Percentiles rank a stretch among this genome's conserved stretches.
Conservation (phyloP, 73 alveolate genomes). For the Paramecium sonneborni region DNA sequence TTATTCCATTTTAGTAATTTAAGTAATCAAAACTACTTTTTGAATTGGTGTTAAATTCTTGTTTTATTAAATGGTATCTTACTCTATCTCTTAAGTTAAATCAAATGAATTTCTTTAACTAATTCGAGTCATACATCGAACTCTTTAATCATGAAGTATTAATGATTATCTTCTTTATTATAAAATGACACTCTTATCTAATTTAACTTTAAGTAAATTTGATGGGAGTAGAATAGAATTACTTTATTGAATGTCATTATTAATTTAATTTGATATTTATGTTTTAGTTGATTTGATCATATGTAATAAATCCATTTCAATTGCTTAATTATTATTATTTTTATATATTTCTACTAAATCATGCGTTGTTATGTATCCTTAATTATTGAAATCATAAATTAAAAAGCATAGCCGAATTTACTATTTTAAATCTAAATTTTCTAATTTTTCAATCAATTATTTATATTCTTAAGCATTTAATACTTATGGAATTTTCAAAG, state of each 20-base stretch:
- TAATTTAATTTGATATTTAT: background rate
- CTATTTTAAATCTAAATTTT: background rate
- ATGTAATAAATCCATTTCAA: conserved; percentile 18
- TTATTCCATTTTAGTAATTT: background rate
- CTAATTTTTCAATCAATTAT: background rate
- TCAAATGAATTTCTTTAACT: background rate
- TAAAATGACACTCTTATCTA: conserved; percentile 7
- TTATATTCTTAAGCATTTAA: background rate
- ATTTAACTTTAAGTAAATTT: background rate
- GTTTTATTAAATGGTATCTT: background rate
- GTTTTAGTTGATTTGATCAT: background rate
- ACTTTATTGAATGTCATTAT: background rate
- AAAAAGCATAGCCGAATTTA: background rate
- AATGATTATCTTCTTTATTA: background rate
- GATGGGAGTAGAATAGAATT: background rate
- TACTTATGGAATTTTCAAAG: background rate
- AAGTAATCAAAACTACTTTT: background rate
- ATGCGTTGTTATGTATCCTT: conserved; percentile 27
- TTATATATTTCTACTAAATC: background rate
- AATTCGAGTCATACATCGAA: background rate
- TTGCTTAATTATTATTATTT: background rate
- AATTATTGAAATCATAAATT: background rate
- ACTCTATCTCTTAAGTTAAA: background rate
- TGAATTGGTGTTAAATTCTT: background rate
- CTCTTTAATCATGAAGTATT: background rate